Evolutionary conservation across 1,139 yeast genomes (phyloP).

Genomic region (Yamadazyma taylorii): DNA sequence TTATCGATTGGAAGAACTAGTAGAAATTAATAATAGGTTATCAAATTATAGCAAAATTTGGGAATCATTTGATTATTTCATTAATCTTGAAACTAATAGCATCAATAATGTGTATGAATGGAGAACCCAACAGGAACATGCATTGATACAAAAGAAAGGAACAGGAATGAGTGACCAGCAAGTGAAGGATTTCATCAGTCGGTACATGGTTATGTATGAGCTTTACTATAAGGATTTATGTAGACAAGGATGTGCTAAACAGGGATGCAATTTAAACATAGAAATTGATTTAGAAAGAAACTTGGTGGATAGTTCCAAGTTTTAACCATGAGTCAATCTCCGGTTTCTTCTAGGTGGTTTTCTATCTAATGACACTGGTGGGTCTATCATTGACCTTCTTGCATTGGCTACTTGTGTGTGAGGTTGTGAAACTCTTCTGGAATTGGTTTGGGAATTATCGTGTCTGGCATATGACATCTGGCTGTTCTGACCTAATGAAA

Average conservation of each 20-base stretch:
- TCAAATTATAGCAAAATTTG: constrained; percentile 55
- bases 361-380: not conserved
- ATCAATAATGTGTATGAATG: constrained; percentile 69
- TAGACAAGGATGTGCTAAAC: constrained; percentile 4
- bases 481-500: constrained; percentile 1
- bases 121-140: constrained; percentile 86
- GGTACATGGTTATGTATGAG: constrained; percentile 86
- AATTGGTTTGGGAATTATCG: too few relatives aligned
- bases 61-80: constrained; percentile 56
- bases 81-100: constrained; percentile 57
- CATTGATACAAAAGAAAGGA: constrained; percentile 53
- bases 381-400: not conserved
- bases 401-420: too few relatives aligned
- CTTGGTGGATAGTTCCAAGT: too few relatives aligned
- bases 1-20: constrained; percentile 29
- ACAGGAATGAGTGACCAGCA: constrained; percentile 77
- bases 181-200: constrained; percentile 66
- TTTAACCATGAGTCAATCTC: not conserved
- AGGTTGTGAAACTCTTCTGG: too few relatives aligned
- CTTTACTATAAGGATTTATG: constrained; percentile 53
- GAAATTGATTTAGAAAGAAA: constrained; percentile 6
- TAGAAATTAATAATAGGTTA: constrained; percentile 51
- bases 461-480: too few relatives aligned
- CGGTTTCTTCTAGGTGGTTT: too few relatives aligned
- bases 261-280: constrained; percentile 5